Conservation (phyloP, 441 rosid genomes). For the Jatropha podagrica region DNA sequence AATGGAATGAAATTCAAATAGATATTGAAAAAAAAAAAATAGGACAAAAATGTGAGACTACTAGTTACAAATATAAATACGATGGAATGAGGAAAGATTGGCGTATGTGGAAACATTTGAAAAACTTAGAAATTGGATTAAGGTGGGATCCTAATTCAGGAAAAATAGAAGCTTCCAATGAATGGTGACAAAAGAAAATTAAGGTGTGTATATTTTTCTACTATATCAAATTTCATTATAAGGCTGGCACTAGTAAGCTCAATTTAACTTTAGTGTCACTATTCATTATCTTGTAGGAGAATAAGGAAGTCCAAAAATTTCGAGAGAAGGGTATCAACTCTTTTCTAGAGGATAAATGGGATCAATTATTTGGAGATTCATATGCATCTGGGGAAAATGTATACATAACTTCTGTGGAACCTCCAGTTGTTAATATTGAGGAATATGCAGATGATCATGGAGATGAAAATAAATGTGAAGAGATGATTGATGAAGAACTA, state of each 20-base stretch:
- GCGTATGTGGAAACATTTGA: not conserved
- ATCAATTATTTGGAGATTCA: not conserved
- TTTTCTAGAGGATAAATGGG: not conserved
- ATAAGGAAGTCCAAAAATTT: not conserved
- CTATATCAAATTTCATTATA: no score
- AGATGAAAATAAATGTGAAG: not conserved
- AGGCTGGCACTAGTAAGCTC: not conserved
- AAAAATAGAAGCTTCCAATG: not conserved
- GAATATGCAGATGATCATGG: not conserved
- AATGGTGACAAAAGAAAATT: not conserved
- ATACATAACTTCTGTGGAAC: not conserved
- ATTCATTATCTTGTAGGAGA: not conserved
- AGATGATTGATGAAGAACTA: not conserved
- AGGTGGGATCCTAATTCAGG: not conserved
- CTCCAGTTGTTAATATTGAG: not conserved
- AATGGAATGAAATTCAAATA: not conserved
- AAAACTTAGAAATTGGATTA: not conserved
- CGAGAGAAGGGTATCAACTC: not conserved
- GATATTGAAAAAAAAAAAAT: not conserved
- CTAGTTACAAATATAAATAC: no score
- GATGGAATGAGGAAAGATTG: no score
- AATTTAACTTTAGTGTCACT: no score
- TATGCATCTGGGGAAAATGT: not conserved
- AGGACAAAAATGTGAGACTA: no score
- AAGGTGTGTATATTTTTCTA: not conserved